Evolutionary conservation across 257 asterid genomes (phyloP), one percentile per base, ranked within the genome.

Genomic region (Ehretia macrophylla): DNA sequence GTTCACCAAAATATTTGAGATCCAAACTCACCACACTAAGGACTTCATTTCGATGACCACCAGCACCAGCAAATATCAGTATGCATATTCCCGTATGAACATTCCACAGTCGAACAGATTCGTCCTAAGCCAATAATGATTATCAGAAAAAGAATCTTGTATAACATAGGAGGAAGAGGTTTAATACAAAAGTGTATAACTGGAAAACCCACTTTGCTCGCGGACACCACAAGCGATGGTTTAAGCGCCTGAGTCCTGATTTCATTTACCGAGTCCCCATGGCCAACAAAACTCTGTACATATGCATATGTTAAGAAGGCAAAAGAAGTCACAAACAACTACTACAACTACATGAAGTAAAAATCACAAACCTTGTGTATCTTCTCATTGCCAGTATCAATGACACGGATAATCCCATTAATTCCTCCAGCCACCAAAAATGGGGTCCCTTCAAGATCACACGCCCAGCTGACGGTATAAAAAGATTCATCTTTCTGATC

Each of bases 41-140:
- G 51, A 93, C 97, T 79, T 93, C 99, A 85, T 93, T 93, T 52
- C 96, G 97, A 73, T 93, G 99, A 67, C 99, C 99, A 51, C 99
- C 99, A 59, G 99, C 95, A 63, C 99, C 99, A 75, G 99, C 96
- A 89, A 88, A 93, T 58, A 93, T 76, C 82, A 93, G 81, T 73
- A 92, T 92, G 85, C 99, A 92, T 75, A 92, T 83, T 65, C 99
- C 99, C 5, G 99, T 92, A 60, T 92, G 95, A 59, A 93, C 85
- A 75, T 92, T 92, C 98, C 98, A 88, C 59, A 92, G 71, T 69
- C 98, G 95, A 63, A 92, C 95, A 63, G 99, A 93, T 81, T 93
- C 99, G 73, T 93, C 99, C 99, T 93, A 82, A n/a, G 21, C 51
- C 1, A 68, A 44, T 5, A 14, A 20, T 10, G 32, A 45, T 56